Evolutionary conservation across 768 basidiomycete species (phyloP).

Genomic region (Lentinula sp.): DNA sequence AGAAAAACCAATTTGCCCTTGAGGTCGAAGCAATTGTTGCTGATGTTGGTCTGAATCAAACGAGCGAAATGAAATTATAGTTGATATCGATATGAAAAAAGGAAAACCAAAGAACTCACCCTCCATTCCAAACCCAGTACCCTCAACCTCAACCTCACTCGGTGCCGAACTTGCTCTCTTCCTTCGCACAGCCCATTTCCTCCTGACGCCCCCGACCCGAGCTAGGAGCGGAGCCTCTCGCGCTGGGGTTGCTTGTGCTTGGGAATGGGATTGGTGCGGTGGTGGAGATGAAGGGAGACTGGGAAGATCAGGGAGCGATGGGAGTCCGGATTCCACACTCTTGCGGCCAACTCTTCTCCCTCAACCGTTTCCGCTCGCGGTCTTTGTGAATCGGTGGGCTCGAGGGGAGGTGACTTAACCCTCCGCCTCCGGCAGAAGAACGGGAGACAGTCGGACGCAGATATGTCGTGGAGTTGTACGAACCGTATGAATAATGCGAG

Average conservation of each 20-base stretch:
- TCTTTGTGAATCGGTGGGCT: conserved; percentile 57
- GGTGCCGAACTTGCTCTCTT: conserved; percentile 29
- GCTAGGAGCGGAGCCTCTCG: conserved; percentile 26
- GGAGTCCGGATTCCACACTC: not conserved
- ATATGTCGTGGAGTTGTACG: conserved; percentile 16
- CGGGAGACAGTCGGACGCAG: conserved; percentile 19
- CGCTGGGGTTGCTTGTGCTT: no score
- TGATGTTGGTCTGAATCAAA: not conserved
- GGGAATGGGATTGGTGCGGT: no score
- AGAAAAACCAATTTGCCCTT: not conserved
- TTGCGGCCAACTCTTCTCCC: conserved; percentile 75
- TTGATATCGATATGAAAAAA: not conserved
- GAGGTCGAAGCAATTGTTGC: no score
- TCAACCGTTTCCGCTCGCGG: conserved; percentile 52
- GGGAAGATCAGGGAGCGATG: not conserved
- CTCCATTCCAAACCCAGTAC: not conserved
- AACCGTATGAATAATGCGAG: conserved; percentile 19
- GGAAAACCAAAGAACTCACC: not conserved
- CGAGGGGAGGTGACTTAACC: conserved; percentile 48
- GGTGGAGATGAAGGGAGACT: conserved; percentile 14
- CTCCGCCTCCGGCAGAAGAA: conserved; percentile 23
- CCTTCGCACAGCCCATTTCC: conserved; percentile 32
- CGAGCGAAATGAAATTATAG: not conserved
- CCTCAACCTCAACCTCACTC: conserved; percentile 16
- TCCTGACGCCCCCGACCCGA: conserved; percentile 40